Evolutionary conservation across 2,329 filamentous ascomycete species (phyloP), one percentile per base, ranked within the genome.

Genomic region (Camptophora hylomeconis): DNA sequence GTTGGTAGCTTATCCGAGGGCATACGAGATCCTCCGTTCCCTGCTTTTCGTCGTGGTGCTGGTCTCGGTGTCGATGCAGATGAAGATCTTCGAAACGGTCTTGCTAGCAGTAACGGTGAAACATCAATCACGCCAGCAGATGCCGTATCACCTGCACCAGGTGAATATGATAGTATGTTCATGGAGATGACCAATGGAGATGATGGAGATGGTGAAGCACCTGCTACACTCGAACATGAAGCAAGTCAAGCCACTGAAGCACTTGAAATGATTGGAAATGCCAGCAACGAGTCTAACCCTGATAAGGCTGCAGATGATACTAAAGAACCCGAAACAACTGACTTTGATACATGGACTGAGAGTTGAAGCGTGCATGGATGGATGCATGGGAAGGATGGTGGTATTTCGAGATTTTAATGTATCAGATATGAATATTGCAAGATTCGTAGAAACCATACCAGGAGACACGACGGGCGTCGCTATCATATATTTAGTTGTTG

Each of bases 161-260:
- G 32, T 13, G 38, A 39, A 17, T 41, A 41, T 31, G 58, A 59
- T 34, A 55, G 58, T 33, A 52, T 63, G 12, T 63, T 62, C 39
- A 57, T 56, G 7, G 59, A 61, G 27, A 42, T 63, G 31, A 61
- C 57, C 2, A 58, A 60, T 30, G 54, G 60, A 33, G 57, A 61
- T 35, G 41, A 47, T 40, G 8, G 51, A 56, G 48, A 19, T 13
- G 32, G 40, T 20, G 40, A 41, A 11, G 18, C 28, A 4, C 33
- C 30, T n/a, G 28, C 42, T 10, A 35, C 23, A 23, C 33, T 45
- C 5, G 42, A 41, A 23, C 42, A 45, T 14, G 56, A 60, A 29
- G 57, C 58, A 16, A 56, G 53, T n/a, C 58, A 63, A 40, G 58
- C 57, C 5, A 60, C 57, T 21, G 59, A 63, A 39, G 59, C 58